phyloP scores from a whole-genome alignment of 2,329 filamentous ascomycete genomes.

The Fusarium protoensiforme region DNA sequence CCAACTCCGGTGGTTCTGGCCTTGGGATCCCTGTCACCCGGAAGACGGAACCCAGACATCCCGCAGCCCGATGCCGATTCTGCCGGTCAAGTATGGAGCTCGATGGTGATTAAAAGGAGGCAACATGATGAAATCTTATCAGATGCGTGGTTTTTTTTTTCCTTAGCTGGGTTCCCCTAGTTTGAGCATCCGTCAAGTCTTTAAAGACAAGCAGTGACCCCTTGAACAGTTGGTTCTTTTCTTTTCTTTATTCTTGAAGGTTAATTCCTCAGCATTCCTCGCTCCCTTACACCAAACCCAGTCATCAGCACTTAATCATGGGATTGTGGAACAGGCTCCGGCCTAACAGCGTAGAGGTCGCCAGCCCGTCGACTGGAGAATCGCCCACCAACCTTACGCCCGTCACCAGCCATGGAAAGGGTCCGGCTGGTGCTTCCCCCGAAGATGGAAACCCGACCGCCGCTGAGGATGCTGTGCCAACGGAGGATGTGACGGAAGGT shows the following conservation, averaged over 20 bases:
- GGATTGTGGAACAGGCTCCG: conserved; percentile 12
- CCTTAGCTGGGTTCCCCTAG: neutral
- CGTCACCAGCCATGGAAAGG: conserved; percentile 13
- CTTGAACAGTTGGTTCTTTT: neutral
- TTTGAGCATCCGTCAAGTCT: neutral
- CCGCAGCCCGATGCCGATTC: conserved; percentile 24
- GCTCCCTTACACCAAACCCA: neutral
- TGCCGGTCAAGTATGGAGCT: conserved; percentile 13
- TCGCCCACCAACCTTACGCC: conserved; percentile 6
- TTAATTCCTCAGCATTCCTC: neutral
- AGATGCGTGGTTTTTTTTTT: conserved; percentile 35
- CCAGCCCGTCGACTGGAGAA: conserved; percentile 6
- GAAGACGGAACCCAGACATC: conserved; percentile 5
- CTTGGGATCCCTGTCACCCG: conserved; percentile 2
- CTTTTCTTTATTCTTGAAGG: neutral
- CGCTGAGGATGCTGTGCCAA: neutral
- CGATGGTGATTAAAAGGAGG: conserved; percentile 10
- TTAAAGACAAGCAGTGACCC: neutral
- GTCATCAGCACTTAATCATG: conserved; percentile 14
- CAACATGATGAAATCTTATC: conserved; percentile 33
- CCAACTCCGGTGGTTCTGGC: neutral
- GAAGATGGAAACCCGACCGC: conserved; percentile 10
- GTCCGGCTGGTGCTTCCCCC: neutral
- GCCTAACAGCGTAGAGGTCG: neutral
- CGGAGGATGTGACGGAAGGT: conserved; percentile 40